Percentiles rank a stretch among this genome's conserved stretches.
phyloP scores from a whole-genome alignment of 2,329 filamentous ascomycete species.

The Beauveria bassiana region DNA sequence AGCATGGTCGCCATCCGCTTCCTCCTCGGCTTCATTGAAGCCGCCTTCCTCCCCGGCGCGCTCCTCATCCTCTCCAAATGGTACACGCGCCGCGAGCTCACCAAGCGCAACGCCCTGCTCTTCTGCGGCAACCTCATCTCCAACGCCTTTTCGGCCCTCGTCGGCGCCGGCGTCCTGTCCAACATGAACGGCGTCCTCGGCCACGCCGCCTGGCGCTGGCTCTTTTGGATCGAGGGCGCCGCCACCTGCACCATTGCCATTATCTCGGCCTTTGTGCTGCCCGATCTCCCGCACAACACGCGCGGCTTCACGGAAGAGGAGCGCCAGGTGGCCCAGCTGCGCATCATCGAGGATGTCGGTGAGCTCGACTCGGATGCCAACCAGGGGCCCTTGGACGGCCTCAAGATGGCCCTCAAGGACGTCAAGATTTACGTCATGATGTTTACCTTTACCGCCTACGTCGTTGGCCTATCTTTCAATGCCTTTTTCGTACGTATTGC shows the following conservation, averaged over 20 bases:
- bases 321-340: conserved; percentile 42
- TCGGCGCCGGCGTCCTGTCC: conserved; percentile 50
- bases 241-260: conserved; percentile 43
- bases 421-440: conserved; percentile 57
- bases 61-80: conserved; percentile 58
- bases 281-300: conserved; percentile 48
- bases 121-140: conserved; percentile 54
- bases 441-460: conserved; percentile 53
- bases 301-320: conserved; percentile 54
- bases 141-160: conserved; percentile 51
- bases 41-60: conserved; percentile 56
- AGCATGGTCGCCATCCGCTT: conserved; percentile 50
- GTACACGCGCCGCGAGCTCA: conserved; percentile 55
- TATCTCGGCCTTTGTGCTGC: conserved; percentile 39
- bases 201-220: conserved; percentile 52
- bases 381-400: conserved; percentile 44
- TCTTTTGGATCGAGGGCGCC: conserved; percentile 52
- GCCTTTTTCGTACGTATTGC: conserved; percentile 42
- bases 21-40: conserved; percentile 55
- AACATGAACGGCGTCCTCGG: conserved; percentile 49
- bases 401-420: conserved; percentile 53
- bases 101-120: conserved; percentile 46
- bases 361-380: conserved; percentile 45
- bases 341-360: conserved; percentile 51
- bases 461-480: conserved; percentile 51